Conservation (phyloP, 768 basidiomycete species). For the Neoboletus magnificus region DNA sequence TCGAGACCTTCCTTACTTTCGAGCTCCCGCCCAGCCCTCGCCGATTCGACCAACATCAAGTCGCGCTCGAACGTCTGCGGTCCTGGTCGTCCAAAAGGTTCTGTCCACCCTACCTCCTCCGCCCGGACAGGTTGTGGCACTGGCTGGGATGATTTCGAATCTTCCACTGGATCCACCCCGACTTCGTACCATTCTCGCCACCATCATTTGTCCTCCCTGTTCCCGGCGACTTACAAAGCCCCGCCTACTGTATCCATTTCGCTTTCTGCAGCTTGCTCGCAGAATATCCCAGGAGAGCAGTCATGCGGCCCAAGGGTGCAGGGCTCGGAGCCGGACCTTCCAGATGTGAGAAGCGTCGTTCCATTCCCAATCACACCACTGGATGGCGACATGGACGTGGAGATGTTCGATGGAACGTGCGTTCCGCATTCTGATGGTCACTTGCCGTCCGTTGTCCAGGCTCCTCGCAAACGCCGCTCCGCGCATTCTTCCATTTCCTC, state of each 20-base stretch:
- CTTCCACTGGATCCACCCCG: not conserved
- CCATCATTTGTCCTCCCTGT: slow-evolving; percentile 15
- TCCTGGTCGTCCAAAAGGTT: slow-evolving; percentile 7
- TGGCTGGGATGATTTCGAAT: slow-evolving; percentile 6
- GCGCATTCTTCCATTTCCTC: slow-evolving; percentile 30
- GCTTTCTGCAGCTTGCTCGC: slow-evolving; percentile 34
- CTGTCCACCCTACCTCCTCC: slow-evolving; percentile 18
- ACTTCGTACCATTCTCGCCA: slow-evolving; percentile 4
- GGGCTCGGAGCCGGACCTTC: slow-evolving; percentile 22
- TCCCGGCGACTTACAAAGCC: slow-evolving; percentile 30
- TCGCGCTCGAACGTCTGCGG: slow-evolving; percentile 4
- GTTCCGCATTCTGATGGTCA: not conserved
- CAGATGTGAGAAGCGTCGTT: slow-evolving; percentile 31
- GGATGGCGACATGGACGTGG: slow-evolving; percentile 21
- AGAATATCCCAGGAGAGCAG: slow-evolving; percentile 1
- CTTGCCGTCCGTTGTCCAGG: not conserved
- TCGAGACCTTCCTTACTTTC: not conserved
- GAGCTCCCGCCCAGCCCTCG: slow-evolving; percentile 19
- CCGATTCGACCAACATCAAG: slow-evolving; percentile 26
- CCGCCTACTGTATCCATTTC: slow-evolving; percentile 39
- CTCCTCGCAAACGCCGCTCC: slow-evolving; percentile 33
- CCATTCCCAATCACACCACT: slow-evolving; percentile 36
- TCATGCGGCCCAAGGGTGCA: slow-evolving; percentile 1
- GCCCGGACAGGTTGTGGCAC: slow-evolving; percentile 10
- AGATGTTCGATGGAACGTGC: slow-evolving; percentile 29